phyloP scores from a whole-genome alignment of 352 stramenopile genomes.

The Globisporangium mamillatum region DNA sequence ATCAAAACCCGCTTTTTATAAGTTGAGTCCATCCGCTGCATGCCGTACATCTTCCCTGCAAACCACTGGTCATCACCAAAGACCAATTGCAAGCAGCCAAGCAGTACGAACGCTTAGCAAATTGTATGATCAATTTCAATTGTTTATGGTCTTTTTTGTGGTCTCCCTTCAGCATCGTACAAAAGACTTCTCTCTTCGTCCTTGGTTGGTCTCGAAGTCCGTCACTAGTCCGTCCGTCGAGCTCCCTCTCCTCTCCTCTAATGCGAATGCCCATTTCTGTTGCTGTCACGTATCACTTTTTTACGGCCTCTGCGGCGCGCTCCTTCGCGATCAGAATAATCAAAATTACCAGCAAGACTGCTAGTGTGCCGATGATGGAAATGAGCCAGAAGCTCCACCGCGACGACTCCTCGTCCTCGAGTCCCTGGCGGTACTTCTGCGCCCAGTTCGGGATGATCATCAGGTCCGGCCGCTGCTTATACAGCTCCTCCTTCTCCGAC shows the following conservation, averaged over 20 bases:
- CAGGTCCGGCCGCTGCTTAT: constrained; percentile 72
- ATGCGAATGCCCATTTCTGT: neutral
- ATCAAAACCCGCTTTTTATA: constrained; percentile 17
- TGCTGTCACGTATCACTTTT: constrained; percentile 10
- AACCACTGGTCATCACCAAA: neutral
- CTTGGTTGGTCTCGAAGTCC: neutral
- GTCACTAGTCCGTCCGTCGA: neutral
- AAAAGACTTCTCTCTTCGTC: neutral
- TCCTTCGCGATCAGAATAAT: constrained; percentile 71
- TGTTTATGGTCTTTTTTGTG: neutral
- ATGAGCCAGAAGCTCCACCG: constrained; percentile 81
- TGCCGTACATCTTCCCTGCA: neutral
- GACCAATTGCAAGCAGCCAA: neutral
- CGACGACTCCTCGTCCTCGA: constrained; percentile 61
- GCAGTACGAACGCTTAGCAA: neutral
- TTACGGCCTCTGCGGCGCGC: constrained; percentile 25
- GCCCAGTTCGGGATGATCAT: constrained; percentile 89
- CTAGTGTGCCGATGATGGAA: constrained; percentile 63
- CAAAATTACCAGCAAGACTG: constrained; percentile 75
- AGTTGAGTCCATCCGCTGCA: neutral
- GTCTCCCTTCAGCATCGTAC: neutral
- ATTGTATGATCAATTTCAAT: neutral
- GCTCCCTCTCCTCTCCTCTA: neutral
- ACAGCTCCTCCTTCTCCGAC: constrained; percentile 83
- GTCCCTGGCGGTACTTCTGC: constrained; percentile 85